Conservation (phyloP, 768 basidiomycete genomes). For the Daedaleopsis sinensis region DNA sequence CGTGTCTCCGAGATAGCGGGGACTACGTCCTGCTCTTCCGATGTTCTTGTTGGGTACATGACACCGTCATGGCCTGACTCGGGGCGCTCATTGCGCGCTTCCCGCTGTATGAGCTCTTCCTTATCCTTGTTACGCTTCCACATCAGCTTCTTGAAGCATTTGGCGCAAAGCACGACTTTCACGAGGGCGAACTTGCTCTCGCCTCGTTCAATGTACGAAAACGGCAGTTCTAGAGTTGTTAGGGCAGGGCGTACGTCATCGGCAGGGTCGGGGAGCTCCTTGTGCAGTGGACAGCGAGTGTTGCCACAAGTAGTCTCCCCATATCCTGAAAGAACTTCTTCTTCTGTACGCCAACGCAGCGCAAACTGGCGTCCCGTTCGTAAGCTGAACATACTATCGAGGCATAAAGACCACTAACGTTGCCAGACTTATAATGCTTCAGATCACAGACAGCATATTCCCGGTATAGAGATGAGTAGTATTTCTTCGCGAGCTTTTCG, state of each 20-base stretch:
- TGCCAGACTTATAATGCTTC: slow-evolving; percentile 94
- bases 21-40: neutral
- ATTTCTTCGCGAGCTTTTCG: slow-evolving; percentile 84
- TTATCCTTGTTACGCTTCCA: slow-evolving; percentile 81
- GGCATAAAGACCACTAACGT: slow-evolving; percentile 49
- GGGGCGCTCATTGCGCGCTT: neutral
- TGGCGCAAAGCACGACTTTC: slow-evolving; percentile 84
- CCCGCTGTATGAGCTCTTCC: slow-evolving; percentile 22
- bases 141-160: slow-evolving; percentile 83
- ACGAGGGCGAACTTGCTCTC: slow-evolving; percentile 80
- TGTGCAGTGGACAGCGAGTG: slow-evolving; percentile 73
- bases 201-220: slow-evolving; percentile 82
- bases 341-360: slow-evolving; percentile 91
- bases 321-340: slow-evolving; percentile 82
- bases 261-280: slow-evolving; percentile 27
- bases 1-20: neutral
- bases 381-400: neutral
- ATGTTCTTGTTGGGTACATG: neutral
- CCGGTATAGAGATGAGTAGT: slow-evolving; percentile 85
- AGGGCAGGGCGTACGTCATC: slow-evolving; percentile 38
- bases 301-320: slow-evolving; percentile 92
- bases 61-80: neutral
- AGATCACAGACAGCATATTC: slow-evolving; percentile 93
- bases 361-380: slow-evolving; percentile 60
- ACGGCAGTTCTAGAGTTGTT: slow-evolving; percentile 86